Conservation (phyloP, 1,139 yeast species). For the Taiozyma onychis region DNA sequence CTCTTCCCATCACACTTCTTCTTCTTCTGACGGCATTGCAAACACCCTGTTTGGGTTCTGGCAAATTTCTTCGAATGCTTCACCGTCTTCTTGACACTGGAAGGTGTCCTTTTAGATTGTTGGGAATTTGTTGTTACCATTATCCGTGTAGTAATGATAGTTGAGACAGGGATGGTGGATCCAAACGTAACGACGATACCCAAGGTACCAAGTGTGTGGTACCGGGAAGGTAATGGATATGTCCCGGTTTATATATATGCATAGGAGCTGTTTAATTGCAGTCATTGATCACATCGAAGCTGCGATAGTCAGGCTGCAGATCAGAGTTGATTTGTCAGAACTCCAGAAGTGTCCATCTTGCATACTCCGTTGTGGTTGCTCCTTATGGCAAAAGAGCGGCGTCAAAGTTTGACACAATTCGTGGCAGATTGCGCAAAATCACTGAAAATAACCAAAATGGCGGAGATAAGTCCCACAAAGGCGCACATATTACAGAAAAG, state of each 20-base stretch:
- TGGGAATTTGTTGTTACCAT: neutral
- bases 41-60: conserved; percentile 24
- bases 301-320: neutral
- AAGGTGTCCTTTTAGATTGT: neutral
- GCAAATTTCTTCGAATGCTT: conserved; percentile 23
- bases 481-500: neutral
- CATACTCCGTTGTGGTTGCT: conserved; percentile 4
- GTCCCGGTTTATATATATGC: neutral
- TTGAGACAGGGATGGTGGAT: neutral
- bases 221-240: neutral
- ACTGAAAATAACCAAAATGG: neutral
- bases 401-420: conserved; percentile 2
- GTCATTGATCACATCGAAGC: neutral
- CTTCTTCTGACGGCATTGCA: conserved; percentile 25
- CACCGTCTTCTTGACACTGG: conserved; percentile 9
- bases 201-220: neutral
- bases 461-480: neutral
- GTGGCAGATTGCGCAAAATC: neutral
- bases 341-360: neutral
- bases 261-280: neutral
- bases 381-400: conserved; percentile 2
- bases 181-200: neutral
- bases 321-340: neutral
- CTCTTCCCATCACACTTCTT: conserved; percentile 44
- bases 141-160: neutral